Percentiles rank a stretch among this genome's conserved stretches.
phyloP scores from a whole-genome alignment of 345 rosid species.

The Stellera chamaejasme region DNA sequence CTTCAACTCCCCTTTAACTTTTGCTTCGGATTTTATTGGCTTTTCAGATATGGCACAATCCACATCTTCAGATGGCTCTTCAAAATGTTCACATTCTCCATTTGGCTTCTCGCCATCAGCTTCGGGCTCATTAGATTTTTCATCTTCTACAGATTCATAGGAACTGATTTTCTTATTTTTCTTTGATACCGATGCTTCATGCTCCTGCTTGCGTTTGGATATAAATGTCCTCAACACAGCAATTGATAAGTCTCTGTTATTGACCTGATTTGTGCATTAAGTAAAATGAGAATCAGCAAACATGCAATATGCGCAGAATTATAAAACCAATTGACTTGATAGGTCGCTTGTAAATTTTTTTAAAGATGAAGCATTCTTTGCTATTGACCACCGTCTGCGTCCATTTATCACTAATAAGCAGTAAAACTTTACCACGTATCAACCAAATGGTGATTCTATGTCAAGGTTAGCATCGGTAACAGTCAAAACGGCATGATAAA shows the following conservation, averaged over 20 bases:
- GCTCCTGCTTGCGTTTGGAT: conserved; percentile 61
- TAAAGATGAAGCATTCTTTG: no score
- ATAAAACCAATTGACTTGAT: background rate
- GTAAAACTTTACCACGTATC: no score
- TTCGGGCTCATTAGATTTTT: conserved; percentile 22
- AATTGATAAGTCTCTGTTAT: conserved; percentile 86
- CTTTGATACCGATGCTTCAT: conserved; percentile 45
- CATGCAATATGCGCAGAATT: background rate
- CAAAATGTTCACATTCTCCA: conserved; percentile 30
- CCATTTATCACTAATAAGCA: no score
- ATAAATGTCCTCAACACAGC: conserved; percentile 80
- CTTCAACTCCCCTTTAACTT: conserved; percentile 51
- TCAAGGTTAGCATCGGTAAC: no score
- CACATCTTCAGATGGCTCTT: conserved; percentile 35
- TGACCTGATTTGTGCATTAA: conserved; percentile 40
- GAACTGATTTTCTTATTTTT: conserved; percentile 36
- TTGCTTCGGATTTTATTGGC: conserved; percentile 36
- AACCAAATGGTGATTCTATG: no score
- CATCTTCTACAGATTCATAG: conserved; percentile 25
- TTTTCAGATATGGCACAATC: conserved; percentile 32
- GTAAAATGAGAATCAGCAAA: no score
- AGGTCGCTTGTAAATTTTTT: background rate
- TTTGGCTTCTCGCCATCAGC: conserved; percentile 27
- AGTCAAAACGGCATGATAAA: no score
- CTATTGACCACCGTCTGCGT: no score